A percentile compares a stretch with the other conserved stretches of the same genome.
These are phyloP conservation scores for Cicer arietinum DNA, from an alignment of 306 rosid genomes.

Conservation along the genomic window DNA sequence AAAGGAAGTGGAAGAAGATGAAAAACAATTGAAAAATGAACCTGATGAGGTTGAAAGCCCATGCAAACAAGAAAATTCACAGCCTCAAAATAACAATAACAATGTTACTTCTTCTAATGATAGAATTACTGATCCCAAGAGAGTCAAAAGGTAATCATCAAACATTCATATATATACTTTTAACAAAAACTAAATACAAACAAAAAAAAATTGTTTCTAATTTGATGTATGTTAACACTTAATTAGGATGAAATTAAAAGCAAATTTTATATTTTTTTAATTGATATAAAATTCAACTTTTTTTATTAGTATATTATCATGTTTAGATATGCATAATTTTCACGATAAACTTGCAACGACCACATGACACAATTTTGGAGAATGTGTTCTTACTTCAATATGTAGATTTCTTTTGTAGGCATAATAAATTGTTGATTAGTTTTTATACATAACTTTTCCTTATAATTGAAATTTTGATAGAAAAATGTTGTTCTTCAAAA, in stretches of 20 bases:
- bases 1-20: background rate
- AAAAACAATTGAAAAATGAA: slow-evolving; percentile 60
- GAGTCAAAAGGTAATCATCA: slow-evolving; percentile 78
- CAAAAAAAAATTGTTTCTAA: background rate
- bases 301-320: background rate
- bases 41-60: slow-evolving; percentile 81
- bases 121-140: slow-evolving; percentile 78
- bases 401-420: background rate
- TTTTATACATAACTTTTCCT: background rate
- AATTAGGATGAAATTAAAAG: background rate
- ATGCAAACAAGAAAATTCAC: slow-evolving; percentile 54
- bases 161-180: background rate
- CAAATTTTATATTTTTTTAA: too few relatives aligned
- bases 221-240: background rate
- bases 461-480: background rate
- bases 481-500: background rate
- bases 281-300: background rate
- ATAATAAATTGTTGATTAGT: slow-evolving; percentile 2
- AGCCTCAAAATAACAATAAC: slow-evolving; percentile 42
- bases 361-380: slow-evolving; percentile 18
- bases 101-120: slow-evolving; percentile 44
- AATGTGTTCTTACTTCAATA: background rate
- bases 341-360: slow-evolving; percentile 19
- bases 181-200: too few relatives aligned
- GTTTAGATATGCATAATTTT: slow-evolving; percentile 1